Conservation (phyloP, 768 basidiomycete species). For the Krasilnikovozyma curviuscula region DNA sequence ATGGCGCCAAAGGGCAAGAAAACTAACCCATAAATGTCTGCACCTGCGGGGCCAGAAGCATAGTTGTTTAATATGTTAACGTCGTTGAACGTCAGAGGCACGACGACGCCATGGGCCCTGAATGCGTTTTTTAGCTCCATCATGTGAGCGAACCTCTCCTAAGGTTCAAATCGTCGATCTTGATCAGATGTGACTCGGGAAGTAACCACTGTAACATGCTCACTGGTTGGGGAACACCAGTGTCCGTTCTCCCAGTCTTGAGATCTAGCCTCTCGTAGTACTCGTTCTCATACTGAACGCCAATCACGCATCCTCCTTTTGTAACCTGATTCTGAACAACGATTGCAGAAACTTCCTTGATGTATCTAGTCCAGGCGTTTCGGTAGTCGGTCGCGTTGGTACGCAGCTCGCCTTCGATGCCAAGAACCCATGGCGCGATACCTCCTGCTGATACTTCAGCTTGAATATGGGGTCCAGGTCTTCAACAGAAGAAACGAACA, state of each 20-base stretch:
- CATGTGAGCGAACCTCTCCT: too few species aligned
- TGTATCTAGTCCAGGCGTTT: constrained; percentile 52
- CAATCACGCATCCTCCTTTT: constrained; percentile 12
- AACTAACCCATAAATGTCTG: constrained; percentile 45
- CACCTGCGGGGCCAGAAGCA: constrained; percentile 56
- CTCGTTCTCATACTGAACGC: constrained; percentile 14
- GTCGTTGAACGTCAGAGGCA: constrained; percentile 60
- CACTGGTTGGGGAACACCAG: too few species aligned
- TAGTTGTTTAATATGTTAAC: constrained; percentile 40
- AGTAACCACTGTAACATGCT: too few species aligned
- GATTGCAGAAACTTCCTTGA: constrained; percentile 35
- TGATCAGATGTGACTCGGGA: background rate
- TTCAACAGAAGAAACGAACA: background rate
- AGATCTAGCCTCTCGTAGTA: too few species aligned
- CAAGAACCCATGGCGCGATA: constrained; percentile 48
- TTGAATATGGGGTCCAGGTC: constrained; percentile 41
- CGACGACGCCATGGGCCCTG: constrained; percentile 38
- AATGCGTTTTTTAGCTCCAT: constrained; percentile 41
- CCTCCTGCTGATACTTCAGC: constrained; percentile 66
- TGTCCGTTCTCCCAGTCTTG: too few species aligned
- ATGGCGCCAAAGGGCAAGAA: constrained; percentile 10
- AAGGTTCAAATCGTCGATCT: too few species aligned
- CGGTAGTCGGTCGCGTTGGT: constrained; percentile 54
- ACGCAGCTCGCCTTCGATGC: constrained; percentile 46
- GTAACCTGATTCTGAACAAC: constrained; percentile 9